Percentiles rank a stretch among this genome's conserved stretches.
Conservation (phyloP, 306 rosid genomes). For the Arachis hypogaea region DNA sequence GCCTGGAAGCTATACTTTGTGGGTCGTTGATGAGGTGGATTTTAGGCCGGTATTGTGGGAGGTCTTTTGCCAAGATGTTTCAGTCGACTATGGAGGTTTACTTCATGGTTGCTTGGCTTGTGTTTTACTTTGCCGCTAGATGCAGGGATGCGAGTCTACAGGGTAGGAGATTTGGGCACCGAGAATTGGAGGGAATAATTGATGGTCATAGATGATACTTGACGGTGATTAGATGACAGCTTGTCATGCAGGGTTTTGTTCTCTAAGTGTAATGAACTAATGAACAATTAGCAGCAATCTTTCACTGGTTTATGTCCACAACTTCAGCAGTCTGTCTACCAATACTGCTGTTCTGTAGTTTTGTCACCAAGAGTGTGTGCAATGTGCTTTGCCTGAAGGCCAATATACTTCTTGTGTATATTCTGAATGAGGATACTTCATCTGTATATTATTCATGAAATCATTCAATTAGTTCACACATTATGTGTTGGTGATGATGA, state of each 20-base stretch:
- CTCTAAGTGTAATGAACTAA: constrained; percentile 40
- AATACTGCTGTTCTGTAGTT: constrained; percentile 51
- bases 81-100: constrained; percentile 91
- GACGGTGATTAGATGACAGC: constrained; percentile 38
- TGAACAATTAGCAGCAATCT: constrained; percentile 53
- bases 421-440: constrained; percentile 61
- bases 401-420: constrained; percentile 70
- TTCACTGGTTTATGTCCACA: constrained; percentile 49
- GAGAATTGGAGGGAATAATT: constrained; percentile 73
- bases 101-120: constrained; percentile 90
- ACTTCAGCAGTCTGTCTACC: constrained; percentile 54
- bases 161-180: constrained; percentile 71
- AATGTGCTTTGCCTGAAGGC: constrained; percentile 64
- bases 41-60: constrained; percentile 57
- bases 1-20: constrained; percentile 76
- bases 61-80: constrained; percentile 64
- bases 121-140: constrained; percentile 76
- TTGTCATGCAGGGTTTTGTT: constrained; percentile 44
- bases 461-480: constrained; percentile 47
- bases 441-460: constrained; percentile 63
- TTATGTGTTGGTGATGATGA: constrained; percentile 49
- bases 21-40: constrained; percentile 75
- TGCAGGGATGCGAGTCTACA: constrained; percentile 70
- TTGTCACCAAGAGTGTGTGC: constrained; percentile 58
- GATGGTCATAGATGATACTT: constrained; percentile 71